Conservation (phyloP, 2,329 filamentous ascomycete genomes). For the Verticillium alfalfae region DNA sequence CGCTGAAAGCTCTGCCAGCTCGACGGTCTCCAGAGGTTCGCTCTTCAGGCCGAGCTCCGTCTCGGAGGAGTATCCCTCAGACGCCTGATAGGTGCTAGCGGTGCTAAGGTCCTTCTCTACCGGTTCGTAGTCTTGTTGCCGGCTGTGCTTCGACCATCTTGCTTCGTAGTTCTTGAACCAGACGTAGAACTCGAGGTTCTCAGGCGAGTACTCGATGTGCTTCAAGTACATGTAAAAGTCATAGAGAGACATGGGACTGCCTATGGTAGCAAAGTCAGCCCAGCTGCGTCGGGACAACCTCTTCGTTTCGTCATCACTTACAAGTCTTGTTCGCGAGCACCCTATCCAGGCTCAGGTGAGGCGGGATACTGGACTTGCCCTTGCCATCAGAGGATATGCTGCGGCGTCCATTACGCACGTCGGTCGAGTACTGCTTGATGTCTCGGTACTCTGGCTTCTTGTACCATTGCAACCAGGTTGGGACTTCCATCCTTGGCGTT, state of each 20-base stretch:
- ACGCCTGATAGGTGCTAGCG: not conserved
- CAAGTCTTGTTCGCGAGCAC: slow-evolving; percentile 44
- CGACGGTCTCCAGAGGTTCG: slow-evolving; percentile 8
- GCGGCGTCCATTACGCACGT: slow-evolving; percentile 26
- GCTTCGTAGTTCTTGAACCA: slow-evolving; percentile 41
- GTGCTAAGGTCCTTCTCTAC: slow-evolving; percentile 7
- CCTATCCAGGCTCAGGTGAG: slow-evolving; percentile 33
- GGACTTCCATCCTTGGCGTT: slow-evolving; percentile 10
- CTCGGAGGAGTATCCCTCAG: slow-evolving; percentile 4
- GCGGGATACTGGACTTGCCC: slow-evolving; percentile 28
- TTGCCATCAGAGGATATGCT: slow-evolving; percentile 28
- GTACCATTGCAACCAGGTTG: slow-evolving; percentile 37
- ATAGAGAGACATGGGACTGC: slow-evolving; percentile 42
- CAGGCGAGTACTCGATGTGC: slow-evolving; percentile 41
- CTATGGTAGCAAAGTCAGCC: slow-evolving; percentile 15
- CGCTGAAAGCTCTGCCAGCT: slow-evolving; percentile 9
- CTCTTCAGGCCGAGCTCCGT: not conserved
- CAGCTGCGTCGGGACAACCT: too few relatives aligned
- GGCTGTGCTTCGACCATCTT: slow-evolving; percentile 12
- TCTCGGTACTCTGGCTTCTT: slow-evolving; percentile 44
- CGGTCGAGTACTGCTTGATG: slow-evolving; percentile 36
- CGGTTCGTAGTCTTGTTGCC: slow-evolving; percentile 5
- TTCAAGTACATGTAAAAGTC: slow-evolving; percentile 48
- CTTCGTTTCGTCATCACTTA: slow-evolving; percentile 8
- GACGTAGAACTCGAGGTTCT: slow-evolving; percentile 45